These are phyloP conservation scores for Asclepias syriaca DNA, from an alignment of 257 asterid species.

Conservation along the genomic window DNA sequence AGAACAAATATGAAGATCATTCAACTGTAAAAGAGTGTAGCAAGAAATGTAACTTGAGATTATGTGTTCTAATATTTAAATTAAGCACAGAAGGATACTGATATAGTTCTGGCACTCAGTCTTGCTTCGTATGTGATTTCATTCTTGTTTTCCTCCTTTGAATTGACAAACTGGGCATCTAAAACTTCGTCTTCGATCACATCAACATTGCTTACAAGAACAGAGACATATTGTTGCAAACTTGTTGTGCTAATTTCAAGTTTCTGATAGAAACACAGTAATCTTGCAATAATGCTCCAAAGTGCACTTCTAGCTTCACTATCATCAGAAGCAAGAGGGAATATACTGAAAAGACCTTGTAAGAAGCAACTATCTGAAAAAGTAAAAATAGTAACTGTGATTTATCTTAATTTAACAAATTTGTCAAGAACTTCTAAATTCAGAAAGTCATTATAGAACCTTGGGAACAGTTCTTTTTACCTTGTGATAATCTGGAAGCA, in stretches of 20 bases:
- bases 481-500: slow-evolving; percentile 52
- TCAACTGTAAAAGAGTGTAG: background rate
- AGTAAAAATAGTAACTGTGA: slow-evolving; percentile 10
- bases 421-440: background rate
- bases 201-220: slow-evolving; percentile 51
- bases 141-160: slow-evolving; percentile 25
- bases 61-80: no score
- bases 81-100: slow-evolving; percentile 55
- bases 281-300: slow-evolving; percentile 69
- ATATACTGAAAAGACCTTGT: slow-evolving; percentile 62
- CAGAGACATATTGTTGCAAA: slow-evolving; percentile 44
- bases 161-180: slow-evolving; percentile 32
- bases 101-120: slow-evolving; percentile 32
- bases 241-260: slow-evolving; percentile 37
- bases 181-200: slow-evolving; percentile 63
- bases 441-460: slow-evolving; percentile 11
- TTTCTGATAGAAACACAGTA: slow-evolving; percentile 38
- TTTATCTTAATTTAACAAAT: background rate
- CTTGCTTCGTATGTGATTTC: slow-evolving; percentile 23
- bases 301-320: slow-evolving; percentile 66
- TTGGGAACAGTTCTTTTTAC: slow-evolving; percentile 28
- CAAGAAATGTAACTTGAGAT: background rate
- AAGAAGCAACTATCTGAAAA: slow-evolving; percentile 56
- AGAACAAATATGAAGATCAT: slow-evolving; percentile 18
- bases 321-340: slow-evolving; percentile 65